Percentiles rank a stretch among this genome's conserved stretches.
Evolutionary conservation across 1,284 basidiomycete species (phyloP).

Genomic region (Sparassis latifolia): DNA sequence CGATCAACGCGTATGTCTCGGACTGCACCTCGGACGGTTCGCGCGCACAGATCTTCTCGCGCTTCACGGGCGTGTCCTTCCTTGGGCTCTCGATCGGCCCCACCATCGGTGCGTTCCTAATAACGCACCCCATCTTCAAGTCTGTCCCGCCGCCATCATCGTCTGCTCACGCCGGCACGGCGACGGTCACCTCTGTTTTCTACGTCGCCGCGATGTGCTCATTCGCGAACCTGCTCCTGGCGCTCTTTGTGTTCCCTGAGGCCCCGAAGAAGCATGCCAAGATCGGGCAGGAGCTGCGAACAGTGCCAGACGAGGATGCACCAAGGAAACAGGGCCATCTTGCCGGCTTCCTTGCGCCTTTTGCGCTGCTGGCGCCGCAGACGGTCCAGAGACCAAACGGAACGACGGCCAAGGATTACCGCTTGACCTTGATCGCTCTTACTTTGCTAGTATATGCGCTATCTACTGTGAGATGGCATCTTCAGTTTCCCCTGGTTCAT

Average conservation of each 20-base stretch:
- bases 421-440: conserved; percentile 44
- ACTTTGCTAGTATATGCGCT: conserved; percentile 41
- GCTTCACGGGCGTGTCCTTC: conserved; percentile 67
- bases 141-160: conserved; percentile 24
- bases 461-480: conserved; percentile 34
- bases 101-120: conserved; percentile 64
- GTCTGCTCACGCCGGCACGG: conserved; percentile 21
- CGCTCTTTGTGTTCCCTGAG: conserved; percentile 61
- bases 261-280: conserved; percentile 43
- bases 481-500: too few species aligned
- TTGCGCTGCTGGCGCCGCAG: conserved; percentile 49
- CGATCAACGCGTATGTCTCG: conserved; percentile 78
- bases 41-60: conserved; percentile 74
- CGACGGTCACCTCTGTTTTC: conserved; percentile 49
- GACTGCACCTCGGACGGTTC: conserved; percentile 85
- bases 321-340: conserved; percentile 18
- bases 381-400: conserved; percentile 29
- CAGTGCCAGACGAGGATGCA: conserved; percentile 20
- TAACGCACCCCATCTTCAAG: conserved; percentile 43
- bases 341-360: conserved; percentile 37
- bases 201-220: conserved; percentile 46
- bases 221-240: conserved; percentile 42
- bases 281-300: conserved; percentile 19
- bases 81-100: conserved; percentile 73
- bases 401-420: conserved; percentile 44